Evolutionary conservation across 805 yeast genomes (phyloP).

Genomic region (Sugiyamaella lignohabitans): DNA sequence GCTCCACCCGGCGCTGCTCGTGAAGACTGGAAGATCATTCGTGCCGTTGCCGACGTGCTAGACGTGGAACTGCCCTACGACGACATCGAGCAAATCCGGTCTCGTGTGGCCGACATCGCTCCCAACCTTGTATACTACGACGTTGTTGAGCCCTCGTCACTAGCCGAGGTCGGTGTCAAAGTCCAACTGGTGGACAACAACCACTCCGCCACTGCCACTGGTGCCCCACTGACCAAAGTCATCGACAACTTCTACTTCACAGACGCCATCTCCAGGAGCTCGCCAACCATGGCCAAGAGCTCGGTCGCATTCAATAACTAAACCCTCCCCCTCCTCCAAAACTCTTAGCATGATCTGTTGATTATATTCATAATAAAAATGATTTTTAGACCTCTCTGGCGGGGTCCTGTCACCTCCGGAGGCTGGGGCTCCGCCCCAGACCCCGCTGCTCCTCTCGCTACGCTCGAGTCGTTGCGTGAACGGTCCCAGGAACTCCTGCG

Average conservation of each 20-base stretch:
- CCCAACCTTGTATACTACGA: conserved; percentile 77
- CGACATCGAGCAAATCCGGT: conserved; percentile 58
- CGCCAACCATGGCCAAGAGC: conserved; percentile 88
- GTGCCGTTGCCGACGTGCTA: conserved; percentile 76
- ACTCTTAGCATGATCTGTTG: background rate
- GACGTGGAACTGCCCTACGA: conserved; percentile 70
- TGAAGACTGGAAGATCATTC: conserved; percentile 84
- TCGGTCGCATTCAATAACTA: conserved; percentile 39
- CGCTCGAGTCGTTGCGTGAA: too few species aligned
- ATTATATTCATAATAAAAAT: too few species aligned
- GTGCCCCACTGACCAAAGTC: conserved; percentile 56
- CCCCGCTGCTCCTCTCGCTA: background rate
- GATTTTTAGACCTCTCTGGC: too few species aligned
- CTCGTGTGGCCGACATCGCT: conserved; percentile 67
- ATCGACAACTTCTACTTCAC: conserved; percentile 83
- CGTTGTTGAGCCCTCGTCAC: conserved; percentile 59
- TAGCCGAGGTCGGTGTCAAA: conserved; percentile 45
- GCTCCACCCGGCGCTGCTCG: conserved; percentile 85
- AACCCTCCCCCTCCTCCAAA: background rate
- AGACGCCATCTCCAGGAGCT: conserved; percentile 77
- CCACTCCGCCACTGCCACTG: conserved; percentile 37
- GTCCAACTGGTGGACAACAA: conserved; percentile 34
- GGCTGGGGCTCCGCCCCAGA: background rate
- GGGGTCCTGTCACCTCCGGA: background rate
- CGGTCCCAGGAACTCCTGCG: background rate